Percentiles rank a stretch among this genome's conserved stretches.
phyloP scores from a whole-genome alignment of 164 flowering plant species.

The Stephania yunnanensis region DNA sequence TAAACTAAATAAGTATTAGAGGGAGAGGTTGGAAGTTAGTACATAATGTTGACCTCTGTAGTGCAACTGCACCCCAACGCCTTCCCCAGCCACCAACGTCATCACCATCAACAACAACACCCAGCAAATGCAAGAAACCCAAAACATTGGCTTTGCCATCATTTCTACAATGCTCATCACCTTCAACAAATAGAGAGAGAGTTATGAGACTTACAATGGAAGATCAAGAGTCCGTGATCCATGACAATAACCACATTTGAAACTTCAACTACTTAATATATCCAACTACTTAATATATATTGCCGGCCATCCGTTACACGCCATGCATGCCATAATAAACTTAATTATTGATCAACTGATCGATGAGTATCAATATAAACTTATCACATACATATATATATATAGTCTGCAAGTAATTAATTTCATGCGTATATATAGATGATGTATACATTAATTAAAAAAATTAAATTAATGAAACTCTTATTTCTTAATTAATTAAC shows the following conservation, averaged over 20 bases:
- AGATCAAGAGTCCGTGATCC: no score
- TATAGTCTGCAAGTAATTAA: no score
- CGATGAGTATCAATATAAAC: not conserved
- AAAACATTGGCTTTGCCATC: not conserved
- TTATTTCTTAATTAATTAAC: no score
- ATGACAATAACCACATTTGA: no score
- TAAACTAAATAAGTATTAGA: not conserved
- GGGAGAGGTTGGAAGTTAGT: not conserved
- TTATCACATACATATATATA: not conserved
- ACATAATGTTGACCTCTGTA: slow-evolving; percentile 1
- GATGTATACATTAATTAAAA: no score
- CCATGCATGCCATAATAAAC: not conserved
- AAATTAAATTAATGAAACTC: not conserved
- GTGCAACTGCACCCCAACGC: slow-evolving; percentile 7
- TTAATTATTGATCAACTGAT: no score
- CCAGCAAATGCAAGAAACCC: not conserved
- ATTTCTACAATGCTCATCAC: not conserved
- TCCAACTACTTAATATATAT: no score
- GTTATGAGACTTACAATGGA: no score
- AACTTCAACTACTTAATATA: no score
- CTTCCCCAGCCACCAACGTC: not conserved
- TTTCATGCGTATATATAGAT: no score
- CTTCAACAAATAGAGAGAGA: not conserved
- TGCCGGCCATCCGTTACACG: not conserved
- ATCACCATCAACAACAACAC: not conserved